Conservation (phyloP, 805 yeast genomes). For the Kodamaea kaohsiungensis region DNA sequence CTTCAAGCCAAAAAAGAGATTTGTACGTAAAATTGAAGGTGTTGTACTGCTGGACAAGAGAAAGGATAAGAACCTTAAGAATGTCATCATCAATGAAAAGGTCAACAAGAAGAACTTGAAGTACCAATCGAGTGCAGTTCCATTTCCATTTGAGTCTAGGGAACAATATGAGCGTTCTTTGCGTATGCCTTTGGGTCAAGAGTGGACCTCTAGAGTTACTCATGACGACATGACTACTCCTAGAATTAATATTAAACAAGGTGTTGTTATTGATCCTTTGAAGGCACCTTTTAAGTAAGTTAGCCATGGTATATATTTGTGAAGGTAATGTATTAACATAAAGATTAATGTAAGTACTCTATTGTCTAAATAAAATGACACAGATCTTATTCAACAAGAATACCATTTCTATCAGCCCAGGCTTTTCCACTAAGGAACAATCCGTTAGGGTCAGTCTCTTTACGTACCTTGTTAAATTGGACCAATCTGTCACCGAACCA, state of each 20-base stretch:
- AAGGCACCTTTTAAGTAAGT: slow-evolving; percentile 73
- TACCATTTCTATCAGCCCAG: slow-evolving; percentile 85
- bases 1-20: slow-evolving; percentile 55
- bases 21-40: slow-evolving; percentile 74
- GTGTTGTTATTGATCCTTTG: slow-evolving; percentile 87
- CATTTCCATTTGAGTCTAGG: slow-evolving; percentile 89
- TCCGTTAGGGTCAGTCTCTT: slow-evolving; percentile 74
- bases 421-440: slow-evolving; percentile 73
- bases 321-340: not conserved
- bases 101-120: slow-evolving; percentile 81
- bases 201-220: slow-evolving; percentile 88
- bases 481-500: slow-evolving; percentile 80
- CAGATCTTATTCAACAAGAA: slow-evolving; percentile 36
- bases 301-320: too few relatives aligned
- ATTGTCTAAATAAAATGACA: too few relatives aligned
- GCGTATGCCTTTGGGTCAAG: slow-evolving; percentile 95
- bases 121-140: slow-evolving; percentile 87
- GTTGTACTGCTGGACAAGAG: slow-evolving; percentile 71
- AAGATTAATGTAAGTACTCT: not conserved
- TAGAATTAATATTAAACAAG: slow-evolving; percentile 79
- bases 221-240: slow-evolving; percentile 91
- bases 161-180: slow-evolving; percentile 95
- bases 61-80: slow-evolving; percentile 70
- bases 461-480: slow-evolving; percentile 63
- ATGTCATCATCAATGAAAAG: slow-evolving; percentile 88